These are phyloP conservation scores for Porphyrellus cyaneotinctus DNA, from an alignment of 768 basidiomycete genomes.

Conservation along the genomic window DNA sequence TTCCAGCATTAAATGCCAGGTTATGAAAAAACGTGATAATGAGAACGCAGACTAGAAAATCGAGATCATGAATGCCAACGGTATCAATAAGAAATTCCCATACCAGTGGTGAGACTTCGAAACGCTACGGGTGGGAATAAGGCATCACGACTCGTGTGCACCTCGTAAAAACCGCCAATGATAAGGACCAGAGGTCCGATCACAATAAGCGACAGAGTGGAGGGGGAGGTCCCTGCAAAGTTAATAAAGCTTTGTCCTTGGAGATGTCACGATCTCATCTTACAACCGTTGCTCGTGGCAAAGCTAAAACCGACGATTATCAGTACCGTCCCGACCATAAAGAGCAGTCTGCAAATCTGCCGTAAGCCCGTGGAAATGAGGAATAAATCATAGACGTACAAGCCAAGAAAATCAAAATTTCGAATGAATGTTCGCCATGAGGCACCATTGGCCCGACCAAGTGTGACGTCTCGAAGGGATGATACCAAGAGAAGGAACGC, in stretches of 20 bases:
- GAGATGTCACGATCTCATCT: constrained; percentile 24
- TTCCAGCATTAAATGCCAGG: constrained; percentile 78
- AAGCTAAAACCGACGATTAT: constrained; percentile 80
- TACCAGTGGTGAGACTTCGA: constrained; percentile 56
- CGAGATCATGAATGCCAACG: constrained; percentile 9
- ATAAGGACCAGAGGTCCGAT: constrained; percentile 53
- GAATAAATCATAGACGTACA: constrained; percentile 47
- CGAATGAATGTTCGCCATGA: constrained; percentile 53
- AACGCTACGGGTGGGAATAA: constrained; percentile 68
- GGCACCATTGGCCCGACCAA: constrained; percentile 42
- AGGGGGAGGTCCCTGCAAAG: constrained; percentile 55
- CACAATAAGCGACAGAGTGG: constrained; percentile 58
- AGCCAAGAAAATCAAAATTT: constrained; percentile 72
- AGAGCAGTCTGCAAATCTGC: constrained; percentile 49
- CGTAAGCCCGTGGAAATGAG: constrained; percentile 18
- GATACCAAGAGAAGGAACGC: constrained; percentile 53
- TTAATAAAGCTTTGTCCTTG: constrained; percentile 11
- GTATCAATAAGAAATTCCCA: constrained; percentile 20
- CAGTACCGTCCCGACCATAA: constrained; percentile 70
- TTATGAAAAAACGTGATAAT: constrained; percentile 76
- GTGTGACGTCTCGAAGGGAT: constrained; percentile 56
- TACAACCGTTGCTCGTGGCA: constrained; percentile 65
- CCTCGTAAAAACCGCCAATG: constrained; percentile 65
- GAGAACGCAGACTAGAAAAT: constrained; percentile 54
- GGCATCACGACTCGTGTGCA: constrained; percentile 59